A percentile compares a stretch with the other conserved stretches of the same genome.
Conservation (phyloP, 192 early-diverging fungal genomes). For the Coemansia sp. region DNA sequence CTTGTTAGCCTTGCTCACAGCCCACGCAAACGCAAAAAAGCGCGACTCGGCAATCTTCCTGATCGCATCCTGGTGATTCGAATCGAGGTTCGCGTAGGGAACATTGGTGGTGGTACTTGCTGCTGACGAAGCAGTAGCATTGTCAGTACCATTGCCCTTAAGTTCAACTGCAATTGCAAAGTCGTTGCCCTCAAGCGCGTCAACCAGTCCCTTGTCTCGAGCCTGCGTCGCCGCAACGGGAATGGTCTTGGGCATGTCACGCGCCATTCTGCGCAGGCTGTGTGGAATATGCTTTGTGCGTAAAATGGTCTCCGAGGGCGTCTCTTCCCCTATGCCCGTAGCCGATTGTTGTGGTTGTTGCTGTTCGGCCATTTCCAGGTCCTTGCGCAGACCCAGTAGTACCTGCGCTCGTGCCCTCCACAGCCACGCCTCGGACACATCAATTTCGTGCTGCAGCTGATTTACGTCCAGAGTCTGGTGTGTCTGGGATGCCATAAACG, state of each 20-base stretch:
- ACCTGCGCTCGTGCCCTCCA: constrained; percentile 63
- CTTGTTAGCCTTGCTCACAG: constrained; percentile 36
- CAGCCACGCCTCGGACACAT: constrained; percentile 61
- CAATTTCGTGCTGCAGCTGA: constrained; percentile 42
- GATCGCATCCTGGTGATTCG: constrained; percentile 41
- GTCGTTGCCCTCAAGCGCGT: constrained; percentile 41
- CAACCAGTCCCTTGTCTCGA: constrained; percentile 41
- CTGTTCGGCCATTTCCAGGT: constrained; percentile 31
- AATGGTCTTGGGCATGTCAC: constrained; percentile 55
- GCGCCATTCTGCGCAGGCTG: constrained; percentile 53
- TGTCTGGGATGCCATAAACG: constrained; percentile 34
- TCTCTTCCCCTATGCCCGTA: neutral
- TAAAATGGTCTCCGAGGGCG: constrained; percentile 25
- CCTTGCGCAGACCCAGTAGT: constrained; percentile 54
- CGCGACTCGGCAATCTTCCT: constrained; percentile 59
- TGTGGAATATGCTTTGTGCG: constrained; percentile 45
- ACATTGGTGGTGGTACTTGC: constrained; percentile 20
- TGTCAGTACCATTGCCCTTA: constrained; percentile 9
- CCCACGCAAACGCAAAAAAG: constrained; percentile 59
- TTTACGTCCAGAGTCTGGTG: constrained; percentile 24
- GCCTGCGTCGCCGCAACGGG: constrained; percentile 52
- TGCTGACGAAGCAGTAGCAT: neutral
- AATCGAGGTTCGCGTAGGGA: constrained; percentile 38
- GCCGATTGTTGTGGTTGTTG: neutral
- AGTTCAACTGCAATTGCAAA: constrained; percentile 56